These are phyloP conservation scores for Eucalyptus rudis DNA, from an alignment of 345 rosid species.

Conservation along the genomic window DNA sequence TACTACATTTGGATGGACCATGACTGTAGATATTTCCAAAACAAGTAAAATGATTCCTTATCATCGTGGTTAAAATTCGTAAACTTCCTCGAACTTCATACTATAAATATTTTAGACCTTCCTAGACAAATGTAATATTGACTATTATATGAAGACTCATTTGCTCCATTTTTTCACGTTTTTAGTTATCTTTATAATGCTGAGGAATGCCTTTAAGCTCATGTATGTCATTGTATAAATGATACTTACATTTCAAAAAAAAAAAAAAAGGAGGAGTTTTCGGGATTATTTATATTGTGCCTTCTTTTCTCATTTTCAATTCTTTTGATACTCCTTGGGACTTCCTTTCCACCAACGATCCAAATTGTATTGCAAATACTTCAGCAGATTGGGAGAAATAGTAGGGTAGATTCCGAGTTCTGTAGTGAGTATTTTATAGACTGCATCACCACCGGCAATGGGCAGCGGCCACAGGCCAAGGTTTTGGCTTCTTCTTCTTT, in stretches of 20 bases:
- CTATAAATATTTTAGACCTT: no score
- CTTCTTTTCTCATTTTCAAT: neutral
- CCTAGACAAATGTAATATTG: no score
- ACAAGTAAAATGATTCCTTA: no score
- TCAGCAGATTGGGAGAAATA: neutral
- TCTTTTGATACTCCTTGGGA: neutral
- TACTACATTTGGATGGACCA: no score
- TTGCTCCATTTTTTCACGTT: no score
- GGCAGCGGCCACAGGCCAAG: neutral
- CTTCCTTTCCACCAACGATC: neutral
- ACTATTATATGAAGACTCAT: no score
- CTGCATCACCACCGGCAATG: neutral
- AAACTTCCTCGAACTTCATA: no score
- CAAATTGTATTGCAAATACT: neutral
- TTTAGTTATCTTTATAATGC: no score
- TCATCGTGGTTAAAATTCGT: rapidly evolving
- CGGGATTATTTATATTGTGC: neutral
- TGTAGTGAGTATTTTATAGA: no score
- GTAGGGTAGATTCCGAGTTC: neutral
- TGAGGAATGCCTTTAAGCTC: no score
- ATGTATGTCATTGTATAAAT: rapidly evolving
- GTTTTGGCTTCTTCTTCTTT: neutral
- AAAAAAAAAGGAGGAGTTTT: no score
- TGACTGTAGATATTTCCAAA: rapidly evolving
- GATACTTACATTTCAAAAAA: no score